Conservation (phyloP, 495 filamentous ascomycete species). For the Penicillium soppii region DNA sequence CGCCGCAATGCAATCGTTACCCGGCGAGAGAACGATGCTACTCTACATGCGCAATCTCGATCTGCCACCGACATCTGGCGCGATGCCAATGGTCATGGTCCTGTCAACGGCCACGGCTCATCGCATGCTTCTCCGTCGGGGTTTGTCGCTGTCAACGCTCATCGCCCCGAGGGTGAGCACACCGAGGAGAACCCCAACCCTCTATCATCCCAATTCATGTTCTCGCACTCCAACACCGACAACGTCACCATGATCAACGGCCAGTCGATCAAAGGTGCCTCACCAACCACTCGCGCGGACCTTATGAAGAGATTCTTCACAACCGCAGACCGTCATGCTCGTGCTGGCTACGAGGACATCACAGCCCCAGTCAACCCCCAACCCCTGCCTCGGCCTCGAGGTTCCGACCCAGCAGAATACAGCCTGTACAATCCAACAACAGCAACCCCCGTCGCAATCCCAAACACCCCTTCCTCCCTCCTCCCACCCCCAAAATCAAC, state of each 20-base stretch:
- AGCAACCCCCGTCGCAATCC: conserved; percentile 48
- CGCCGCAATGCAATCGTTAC: conserved; percentile 69
- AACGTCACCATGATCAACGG: conserved; percentile 52
- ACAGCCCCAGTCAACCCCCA: conserved; percentile 25
- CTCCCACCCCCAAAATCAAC: conserved; percentile 50
- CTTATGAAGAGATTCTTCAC: conserved; percentile 59
- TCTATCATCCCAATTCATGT: conserved; percentile 39
- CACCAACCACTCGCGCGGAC: conserved; percentile 51
- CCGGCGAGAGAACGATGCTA: conserved; percentile 52
- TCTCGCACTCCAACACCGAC: conserved; percentile 44
- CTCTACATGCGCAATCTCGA: conserved; percentile 31
- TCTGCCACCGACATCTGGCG: conserved; percentile 39
- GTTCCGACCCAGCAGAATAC: conserved; percentile 40
- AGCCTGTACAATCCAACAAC: conserved; percentile 35
- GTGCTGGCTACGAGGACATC: conserved; percentile 35
- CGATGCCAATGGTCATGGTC: conserved; percentile 29
- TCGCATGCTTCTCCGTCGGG: conserved; percentile 43
- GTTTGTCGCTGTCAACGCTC: conserved; percentile 59
- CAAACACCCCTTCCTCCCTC: conserved; percentile 50
- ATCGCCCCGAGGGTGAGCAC: conserved; percentile 34
- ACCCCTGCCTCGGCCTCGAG: conserved; percentile 33
- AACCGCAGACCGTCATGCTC: conserved; percentile 49
- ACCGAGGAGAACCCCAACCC: conserved; percentile 30
- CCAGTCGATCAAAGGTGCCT: conserved; percentile 51
- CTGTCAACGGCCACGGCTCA: conserved; percentile 29